Evolutionary conservation across 2,329 filamentous ascomycete species (phyloP).

Genomic region (Verticillium alfalfae): DNA sequence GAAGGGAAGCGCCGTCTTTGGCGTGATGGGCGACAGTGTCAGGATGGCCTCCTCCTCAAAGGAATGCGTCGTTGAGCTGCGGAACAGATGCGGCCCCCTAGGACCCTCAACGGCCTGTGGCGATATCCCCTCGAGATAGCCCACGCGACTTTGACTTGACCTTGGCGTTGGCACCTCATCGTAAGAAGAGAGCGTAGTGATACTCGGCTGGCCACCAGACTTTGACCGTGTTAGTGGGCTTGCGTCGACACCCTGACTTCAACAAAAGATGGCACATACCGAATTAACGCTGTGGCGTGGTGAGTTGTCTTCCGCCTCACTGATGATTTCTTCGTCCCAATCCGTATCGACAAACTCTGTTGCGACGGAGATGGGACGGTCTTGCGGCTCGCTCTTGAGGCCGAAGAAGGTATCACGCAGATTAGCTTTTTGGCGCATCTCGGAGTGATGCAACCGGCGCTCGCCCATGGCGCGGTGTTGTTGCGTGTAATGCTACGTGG

Average conservation of each 20-base stretch:
- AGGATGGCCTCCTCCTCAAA: conserved; percentile 48
- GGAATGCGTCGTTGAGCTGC: conserved; percentile 56
- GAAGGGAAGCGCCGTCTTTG: conserved; percentile 47
- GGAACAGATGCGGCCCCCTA: conserved; percentile 80
- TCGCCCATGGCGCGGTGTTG: conserved; percentile 24
- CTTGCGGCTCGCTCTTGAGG: conserved; percentile 42
- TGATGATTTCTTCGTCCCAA: conserved; percentile 56
- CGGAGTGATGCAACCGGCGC: conserved; percentile 30
- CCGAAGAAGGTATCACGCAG: conserved; percentile 57
- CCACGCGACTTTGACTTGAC: conserved; percentile 54
- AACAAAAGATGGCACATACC: conserved; percentile 41
- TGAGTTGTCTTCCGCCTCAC: conserved; percentile 59
- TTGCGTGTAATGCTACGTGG: conserved; percentile 26
- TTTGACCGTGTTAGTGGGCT: conserved; percentile 10
- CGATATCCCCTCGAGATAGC: conserved; percentile 55
- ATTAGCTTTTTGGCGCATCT: conserved; percentile 47
- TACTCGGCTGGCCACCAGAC: conserved; percentile 57
- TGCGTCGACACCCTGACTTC: neutral
- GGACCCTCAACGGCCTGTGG: conserved; percentile 71
- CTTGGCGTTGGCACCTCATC: conserved; percentile 78
- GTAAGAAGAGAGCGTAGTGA: conserved; percentile 82
- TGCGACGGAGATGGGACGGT: conserved; percentile 62
- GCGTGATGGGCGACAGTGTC: conserved; percentile 68
- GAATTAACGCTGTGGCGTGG: conserved; percentile 65
- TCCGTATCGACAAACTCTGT: conserved; percentile 79